A percentile compares a stretch with the other conserved stretches of the same genome.
Evolutionary conservation across 2,329 filamentous ascomycete species (phyloP).

Genomic region (Fonsecaea erecta): DNA sequence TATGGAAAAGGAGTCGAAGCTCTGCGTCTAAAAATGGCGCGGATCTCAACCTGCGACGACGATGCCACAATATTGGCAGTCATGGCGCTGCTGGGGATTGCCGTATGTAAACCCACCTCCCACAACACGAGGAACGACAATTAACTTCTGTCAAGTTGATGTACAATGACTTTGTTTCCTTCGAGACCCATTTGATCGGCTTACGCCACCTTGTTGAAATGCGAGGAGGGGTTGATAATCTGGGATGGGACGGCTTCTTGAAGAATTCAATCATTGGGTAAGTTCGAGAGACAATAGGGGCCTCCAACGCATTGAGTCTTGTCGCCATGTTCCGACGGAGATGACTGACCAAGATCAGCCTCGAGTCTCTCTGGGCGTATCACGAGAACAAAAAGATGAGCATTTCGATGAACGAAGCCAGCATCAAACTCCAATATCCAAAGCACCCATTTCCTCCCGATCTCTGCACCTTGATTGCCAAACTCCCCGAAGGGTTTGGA

Average conservation of each 20-base stretch:
- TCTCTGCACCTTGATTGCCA: constrained; percentile 19
- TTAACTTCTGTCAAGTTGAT: constrained; percentile 8
- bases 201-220: constrained; percentile 17
- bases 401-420: constrained; percentile 11
- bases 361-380: constrained; percentile 20
- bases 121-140: background rate
- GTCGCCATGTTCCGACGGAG: background rate
- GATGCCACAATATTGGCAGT: constrained; percentile 20
- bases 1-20: constrained; percentile 18
- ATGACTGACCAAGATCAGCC: constrained; percentile 9
- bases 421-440: constrained; percentile 21
- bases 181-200: constrained; percentile 15
- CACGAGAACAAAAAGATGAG: constrained; percentile 15
- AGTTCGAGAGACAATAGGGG: background rate
- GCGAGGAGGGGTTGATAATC: constrained; percentile 18
- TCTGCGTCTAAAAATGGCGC: constrained; percentile 17
- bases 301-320: background rate
- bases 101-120: constrained; percentile 7
- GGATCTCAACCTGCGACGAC: constrained; percentile 9
- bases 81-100: constrained; percentile 16
- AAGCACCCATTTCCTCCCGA: constrained; percentile 22
- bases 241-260: constrained; percentile 23
- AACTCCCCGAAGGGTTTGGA: constrained; percentile 18
- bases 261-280: constrained; percentile 20
- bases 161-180: constrained; percentile 15